Percentiles rank a stretch among this genome's conserved stretches.
Conservation (phyloP, 768 basidiomycete species). For the Pisolithus tinctorius region DNA sequence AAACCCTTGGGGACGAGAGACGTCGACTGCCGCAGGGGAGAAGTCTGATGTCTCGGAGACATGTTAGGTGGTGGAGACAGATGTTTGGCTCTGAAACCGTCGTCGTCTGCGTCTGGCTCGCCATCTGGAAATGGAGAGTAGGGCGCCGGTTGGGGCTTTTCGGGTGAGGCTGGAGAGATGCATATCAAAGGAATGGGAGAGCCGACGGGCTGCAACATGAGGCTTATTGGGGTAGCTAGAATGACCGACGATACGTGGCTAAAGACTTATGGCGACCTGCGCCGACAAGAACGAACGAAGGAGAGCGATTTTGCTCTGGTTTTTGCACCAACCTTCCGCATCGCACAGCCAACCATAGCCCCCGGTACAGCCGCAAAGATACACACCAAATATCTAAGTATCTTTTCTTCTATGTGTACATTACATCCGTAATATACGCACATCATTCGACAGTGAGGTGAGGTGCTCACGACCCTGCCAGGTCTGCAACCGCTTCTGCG, state of each 20-base stretch:
- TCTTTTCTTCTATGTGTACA: not conserved
- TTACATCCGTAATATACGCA: not conserved
- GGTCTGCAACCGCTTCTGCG: slow-evolving; percentile 36
- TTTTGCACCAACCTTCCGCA: not conserved
- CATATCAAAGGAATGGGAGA: slow-evolving; percentile 58
- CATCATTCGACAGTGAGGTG: not conserved
- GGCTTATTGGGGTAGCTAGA: slow-evolving; percentile 17
- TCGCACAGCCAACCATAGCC: not conserved
- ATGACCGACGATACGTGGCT: slow-evolving; percentile 9
- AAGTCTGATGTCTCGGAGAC: slow-evolving; percentile 31
- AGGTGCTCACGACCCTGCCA: not conserved
- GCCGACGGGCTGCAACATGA: slow-evolving; percentile 33
- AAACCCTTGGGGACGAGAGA: slow-evolving; percentile 43
- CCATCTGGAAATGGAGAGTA: slow-evolving; percentile 53
- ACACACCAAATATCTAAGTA: not conserved
- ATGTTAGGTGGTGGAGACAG: slow-evolving; percentile 42
- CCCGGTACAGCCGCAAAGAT: not conserved
- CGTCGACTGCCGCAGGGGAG: slow-evolving; percentile 43
- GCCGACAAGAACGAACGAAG: slow-evolving; percentile 23
- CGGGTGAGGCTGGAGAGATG: slow-evolving; percentile 62
- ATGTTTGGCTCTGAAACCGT: slow-evolving; percentile 51
- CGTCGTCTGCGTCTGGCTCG: slow-evolving; percentile 30
- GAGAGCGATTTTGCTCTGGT: not conserved
- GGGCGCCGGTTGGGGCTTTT: slow-evolving; percentile 44
- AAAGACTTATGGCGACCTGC: slow-evolving; percentile 43